Evolutionary conservation across 352 stramenopile species (phyloP), one percentile per base, ranked within the genome.

Genomic region (Phytophthora cactorum): DNA sequence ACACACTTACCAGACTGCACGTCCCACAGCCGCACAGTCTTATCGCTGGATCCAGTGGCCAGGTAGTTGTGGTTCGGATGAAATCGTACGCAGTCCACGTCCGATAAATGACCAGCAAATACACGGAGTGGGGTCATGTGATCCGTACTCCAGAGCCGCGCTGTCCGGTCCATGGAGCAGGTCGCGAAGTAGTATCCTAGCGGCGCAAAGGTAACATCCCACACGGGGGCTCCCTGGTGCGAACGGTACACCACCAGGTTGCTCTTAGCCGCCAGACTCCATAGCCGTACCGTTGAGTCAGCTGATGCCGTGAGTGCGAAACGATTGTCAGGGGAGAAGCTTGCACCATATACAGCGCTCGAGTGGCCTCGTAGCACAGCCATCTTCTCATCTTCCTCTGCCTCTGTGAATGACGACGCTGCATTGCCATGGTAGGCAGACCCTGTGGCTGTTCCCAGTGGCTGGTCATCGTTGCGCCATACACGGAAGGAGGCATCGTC

Each of bases 11-110:
- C 96, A 12, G 81, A 95, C 59, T 98, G 91, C 38, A 98, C 88
- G 72, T 99, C 95, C 95, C 94, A 99, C 10, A 98, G 76, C 34
- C 96, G 81, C 53, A 96, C 91, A 0, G 94, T 98, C 75, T 98
- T 98, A 74, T 98, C 96, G 59, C 95, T 96, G 28, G 89, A 96
- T 6, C 91, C 95, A 14, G 96, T 98, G 14, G 96, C 78, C 28
- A 99, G 55, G 63, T 98, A 99, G 73, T 98, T 97, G 79, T 95
- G 93, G 67, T 99, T 99, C 6, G 96, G 96, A 72, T 99, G 96
- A 75, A 97, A 98, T 10, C 83, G 79, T 10, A 98, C 84, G 43
- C 85, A 95, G 72, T 95, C 86, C 43, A 98, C 95, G 39, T 98
- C 88, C 17, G 85, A 95, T 15, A 97, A 80, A 70, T 99, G 96